Conservation (phyloP, 306 rosid genomes). For the Oemleria cerasiformis region DNA sequence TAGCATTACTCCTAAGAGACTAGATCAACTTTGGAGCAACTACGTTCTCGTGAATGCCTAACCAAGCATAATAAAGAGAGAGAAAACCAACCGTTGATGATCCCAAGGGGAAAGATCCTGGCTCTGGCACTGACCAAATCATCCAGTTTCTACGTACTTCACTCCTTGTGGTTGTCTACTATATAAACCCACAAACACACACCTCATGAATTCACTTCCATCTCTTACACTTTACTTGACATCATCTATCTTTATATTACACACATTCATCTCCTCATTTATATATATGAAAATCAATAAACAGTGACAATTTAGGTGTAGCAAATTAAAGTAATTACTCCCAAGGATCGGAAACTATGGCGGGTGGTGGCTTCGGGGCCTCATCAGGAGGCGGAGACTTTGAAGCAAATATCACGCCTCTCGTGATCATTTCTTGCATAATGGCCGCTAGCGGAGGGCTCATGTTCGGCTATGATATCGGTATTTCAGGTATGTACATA, state of each 20-base stretch:
- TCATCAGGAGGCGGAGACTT: conserved; percentile 7
- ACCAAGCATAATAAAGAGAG: neutral
- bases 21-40: conserved; percentile 2
- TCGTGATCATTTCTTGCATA: conserved; percentile 23
- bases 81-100: neutral
- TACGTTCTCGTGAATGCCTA: neutral
- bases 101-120: conserved; percentile 4
- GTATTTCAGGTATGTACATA: conserved; percentile 13
- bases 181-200: neutral
- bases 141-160: neutral
- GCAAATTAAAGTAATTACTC: neutral
- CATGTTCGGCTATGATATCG: conserved; percentile 26
- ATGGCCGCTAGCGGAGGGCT: conserved; percentile 28
- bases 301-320: too few species aligned
- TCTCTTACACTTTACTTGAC: too few species aligned
- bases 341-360: neutral
- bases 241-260: too few species aligned
- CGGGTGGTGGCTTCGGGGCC: conserved; percentile 9
- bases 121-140: neutral
- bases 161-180: neutral
- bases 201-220: neutral
- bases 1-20: neutral
- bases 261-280: too few species aligned
- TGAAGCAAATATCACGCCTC: conserved; percentile 22
- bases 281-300: too few species aligned